phyloP scores from a whole-genome alignment of 2,329 filamentous ascomycete species.

The Fusarium keratoplasticum region DNA sequence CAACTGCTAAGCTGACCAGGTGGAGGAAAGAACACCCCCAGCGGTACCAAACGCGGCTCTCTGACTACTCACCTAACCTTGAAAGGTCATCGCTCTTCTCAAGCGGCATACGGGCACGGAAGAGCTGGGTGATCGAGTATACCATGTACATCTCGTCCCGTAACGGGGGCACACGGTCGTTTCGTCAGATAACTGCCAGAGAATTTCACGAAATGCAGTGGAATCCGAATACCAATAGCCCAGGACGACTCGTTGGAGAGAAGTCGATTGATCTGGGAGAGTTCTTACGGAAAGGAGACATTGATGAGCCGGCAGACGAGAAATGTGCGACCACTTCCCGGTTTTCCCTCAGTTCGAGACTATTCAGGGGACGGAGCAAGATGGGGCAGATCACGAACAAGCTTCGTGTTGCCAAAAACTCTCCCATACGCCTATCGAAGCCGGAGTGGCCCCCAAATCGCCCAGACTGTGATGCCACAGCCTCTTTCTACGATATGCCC shows the following conservation, averaged over 20 bases:
- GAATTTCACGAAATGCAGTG: conserved; percentile 57
- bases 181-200: conserved; percentile 52
- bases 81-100: conserved; percentile 20
- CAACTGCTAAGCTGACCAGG: conserved; percentile 50
- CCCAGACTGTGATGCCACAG: background rate
- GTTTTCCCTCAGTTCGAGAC: conserved; percentile 8
- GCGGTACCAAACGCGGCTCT: conserved; percentile 55
- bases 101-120: conserved; percentile 50
- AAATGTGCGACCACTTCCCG: background rate
- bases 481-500: conserved; percentile 12
- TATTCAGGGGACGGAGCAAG: background rate
- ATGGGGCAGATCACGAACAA: conserved; percentile 21
- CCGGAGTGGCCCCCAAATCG: background rate
- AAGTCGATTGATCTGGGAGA: conserved; percentile 37
- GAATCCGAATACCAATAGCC: conserved; percentile 43
- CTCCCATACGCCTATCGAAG: background rate
- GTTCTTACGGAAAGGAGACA: conserved; percentile 1
- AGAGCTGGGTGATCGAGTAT: conserved; percentile 57
- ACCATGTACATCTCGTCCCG: conserved; percentile 56
- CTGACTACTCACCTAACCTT: conserved; percentile 48
- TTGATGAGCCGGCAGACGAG: background rate
- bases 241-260: conserved; percentile 51
- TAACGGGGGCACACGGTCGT: conserved; percentile 51
- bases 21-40: conserved; percentile 54
- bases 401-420: conserved; percentile 13